A percentile compares a stretch with the other conserved stretches of the same genome.
These are phyloP conservation scores for Sanghuangporus sanghuang DNA, from an alignment of 1,284 basidiomycete genomes.

Conservation along the genomic window DNA sequence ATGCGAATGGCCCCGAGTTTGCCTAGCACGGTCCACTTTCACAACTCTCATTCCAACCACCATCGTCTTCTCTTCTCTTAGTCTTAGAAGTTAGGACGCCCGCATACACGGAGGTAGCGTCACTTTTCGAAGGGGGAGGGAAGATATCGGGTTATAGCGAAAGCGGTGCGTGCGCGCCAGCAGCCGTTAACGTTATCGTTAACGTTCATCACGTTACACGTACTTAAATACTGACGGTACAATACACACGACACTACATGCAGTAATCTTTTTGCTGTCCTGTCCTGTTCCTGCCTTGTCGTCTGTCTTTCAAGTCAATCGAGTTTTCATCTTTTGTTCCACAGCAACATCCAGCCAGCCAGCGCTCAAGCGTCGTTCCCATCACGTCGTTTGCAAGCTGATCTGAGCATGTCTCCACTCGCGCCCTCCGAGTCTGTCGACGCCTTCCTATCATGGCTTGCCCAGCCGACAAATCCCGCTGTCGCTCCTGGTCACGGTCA, in stretches of 20 bases:
- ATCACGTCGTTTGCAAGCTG: not conserved
- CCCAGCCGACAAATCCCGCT: not conserved
- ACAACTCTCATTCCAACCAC: no score
- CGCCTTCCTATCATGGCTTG: constrained; percentile 12
- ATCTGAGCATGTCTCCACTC: constrained; percentile 8
- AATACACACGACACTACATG: not conserved
- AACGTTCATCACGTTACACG: no score
- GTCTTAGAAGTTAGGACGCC: no score
- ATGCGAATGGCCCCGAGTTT: no score
- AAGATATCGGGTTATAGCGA: not conserved
- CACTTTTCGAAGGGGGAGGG: no score
- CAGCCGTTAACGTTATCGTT: not conserved
- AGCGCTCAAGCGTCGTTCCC: not conserved
- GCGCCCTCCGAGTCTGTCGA: constrained; percentile 14
- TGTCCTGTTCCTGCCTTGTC: not conserved
- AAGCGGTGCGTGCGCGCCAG: not conserved
- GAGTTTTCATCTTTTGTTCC: not conserved
- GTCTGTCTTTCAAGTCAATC: not conserved
- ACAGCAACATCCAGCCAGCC: not conserved
- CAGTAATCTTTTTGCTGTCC: not conserved
- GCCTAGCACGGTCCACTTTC: no score
- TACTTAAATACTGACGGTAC: not conserved
- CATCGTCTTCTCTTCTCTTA: no score
- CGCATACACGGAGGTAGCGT: no score
- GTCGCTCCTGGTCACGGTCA: not conserved